Conservation (phyloP, 108 stramenopile genomes). For the Epithemia pelagica region DNA sequence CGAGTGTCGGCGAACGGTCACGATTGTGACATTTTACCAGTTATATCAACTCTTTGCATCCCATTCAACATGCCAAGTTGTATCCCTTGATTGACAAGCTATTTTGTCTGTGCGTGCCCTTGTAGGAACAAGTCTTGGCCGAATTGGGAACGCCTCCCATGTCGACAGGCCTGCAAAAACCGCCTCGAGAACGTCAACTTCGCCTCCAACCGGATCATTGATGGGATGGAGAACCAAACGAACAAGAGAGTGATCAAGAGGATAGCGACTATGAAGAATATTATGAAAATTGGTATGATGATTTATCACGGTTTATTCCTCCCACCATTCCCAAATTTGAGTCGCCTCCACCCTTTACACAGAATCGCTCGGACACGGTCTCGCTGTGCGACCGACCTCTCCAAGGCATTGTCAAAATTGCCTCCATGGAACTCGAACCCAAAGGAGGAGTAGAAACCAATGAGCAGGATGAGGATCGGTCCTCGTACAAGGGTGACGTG, state of each 20-base stretch:
- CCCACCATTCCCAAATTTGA: neutral
- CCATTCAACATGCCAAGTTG: neutral
- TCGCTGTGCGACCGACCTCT: constrained; percentile 6
- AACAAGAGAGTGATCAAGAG: neutral
- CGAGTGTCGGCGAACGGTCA: neutral
- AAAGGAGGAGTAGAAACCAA: no score
- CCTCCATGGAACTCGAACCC: constrained; percentile 7
- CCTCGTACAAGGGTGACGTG: neutral
- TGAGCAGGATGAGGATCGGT: no score
- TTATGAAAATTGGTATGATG: neutral
- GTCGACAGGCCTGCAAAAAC: no score
- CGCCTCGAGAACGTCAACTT: neutral
- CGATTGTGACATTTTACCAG: neutral
- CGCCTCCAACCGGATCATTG: neutral
- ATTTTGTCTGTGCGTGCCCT: neutral
- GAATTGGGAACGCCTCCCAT: neutral
- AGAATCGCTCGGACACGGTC: neutral
- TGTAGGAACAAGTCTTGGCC: neutral
- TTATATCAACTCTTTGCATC: constrained; percentile 8
- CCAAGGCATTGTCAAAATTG: constrained; percentile 11
- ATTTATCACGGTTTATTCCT: neutral
- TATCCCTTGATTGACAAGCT: neutral
- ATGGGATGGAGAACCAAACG: neutral
- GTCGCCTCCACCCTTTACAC: neutral
- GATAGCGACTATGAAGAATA: neutral